These are phyloP conservation scores for Trichoderma gracile DNA, from an alignment of 2,329 filamentous ascomycete genomes.

Conservation along the genomic window DNA sequence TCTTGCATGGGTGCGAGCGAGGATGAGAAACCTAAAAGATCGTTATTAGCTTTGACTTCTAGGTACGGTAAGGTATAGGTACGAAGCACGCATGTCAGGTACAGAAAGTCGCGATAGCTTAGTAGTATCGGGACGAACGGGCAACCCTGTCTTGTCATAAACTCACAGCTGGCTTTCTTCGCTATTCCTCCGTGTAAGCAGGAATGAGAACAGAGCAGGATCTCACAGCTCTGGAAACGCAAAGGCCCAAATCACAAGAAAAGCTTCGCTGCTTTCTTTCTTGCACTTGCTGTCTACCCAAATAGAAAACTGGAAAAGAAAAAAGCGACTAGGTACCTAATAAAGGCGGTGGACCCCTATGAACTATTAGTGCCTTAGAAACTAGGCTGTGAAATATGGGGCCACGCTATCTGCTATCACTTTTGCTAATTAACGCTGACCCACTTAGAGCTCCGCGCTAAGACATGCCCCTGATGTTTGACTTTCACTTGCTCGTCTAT, in stretches of 20 bases:
- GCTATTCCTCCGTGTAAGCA: not conserved
- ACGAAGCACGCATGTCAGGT: not conserved
- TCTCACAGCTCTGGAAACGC: too few relatives aligned
- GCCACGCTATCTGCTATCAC: not conserved
- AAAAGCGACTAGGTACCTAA: too few relatives aligned
- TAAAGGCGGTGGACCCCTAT: not conserved
- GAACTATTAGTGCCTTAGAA: not conserved
- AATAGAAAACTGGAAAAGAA: too few relatives aligned
- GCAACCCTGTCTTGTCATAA: not conserved
- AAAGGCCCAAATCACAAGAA: too few relatives aligned
- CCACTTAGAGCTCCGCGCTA: conserved; percentile 2
- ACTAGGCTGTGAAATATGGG: not conserved
- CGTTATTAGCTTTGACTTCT: too few relatives aligned
- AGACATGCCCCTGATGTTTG: not conserved
- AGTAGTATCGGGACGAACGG: too few relatives aligned
- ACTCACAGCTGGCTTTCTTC: not conserved
- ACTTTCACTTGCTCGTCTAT: too few relatives aligned
- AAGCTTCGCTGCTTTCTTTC: not conserved
- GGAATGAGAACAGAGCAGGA: not conserved
- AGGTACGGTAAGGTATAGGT: too few relatives aligned
- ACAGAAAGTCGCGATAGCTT: not conserved
- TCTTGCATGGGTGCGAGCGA: too few relatives aligned
- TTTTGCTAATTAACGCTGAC: not conserved
- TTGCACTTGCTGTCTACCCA: not conserved
- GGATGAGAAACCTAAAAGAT: too few relatives aligned